Evolutionary conservation across 2,329 filamentous ascomycete species (phyloP), one percentile per base, ranked within the genome.

Genomic region (Emericellopsis cladophorae): DNA sequence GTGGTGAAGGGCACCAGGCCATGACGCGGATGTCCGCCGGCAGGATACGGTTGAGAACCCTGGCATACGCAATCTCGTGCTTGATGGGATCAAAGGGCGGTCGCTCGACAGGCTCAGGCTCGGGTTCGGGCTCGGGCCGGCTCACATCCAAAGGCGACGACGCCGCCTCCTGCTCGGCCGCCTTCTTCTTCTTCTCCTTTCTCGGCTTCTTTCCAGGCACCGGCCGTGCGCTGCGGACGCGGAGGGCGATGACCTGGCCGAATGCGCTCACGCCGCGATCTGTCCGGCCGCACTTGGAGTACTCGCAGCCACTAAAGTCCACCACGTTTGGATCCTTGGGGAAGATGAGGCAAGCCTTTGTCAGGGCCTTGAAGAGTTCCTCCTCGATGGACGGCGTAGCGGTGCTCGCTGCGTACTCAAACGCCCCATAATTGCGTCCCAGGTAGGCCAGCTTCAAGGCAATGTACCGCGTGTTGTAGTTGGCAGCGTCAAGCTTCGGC

Each of bases 201-300:
- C 22, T 41, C 14, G 16, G 40, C 36, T 18, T 42, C 39, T 48
- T 53, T 42, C 51, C 54, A 3, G 61, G 61, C 40, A 81, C 54
- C 1, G 86, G 86, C 48, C 74, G 67, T 51, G 83, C 84, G 60
- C 89, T 95, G 55, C 90, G 72, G 14, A 98, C 80, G 42, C 82
- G 68, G 33, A 98, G 64, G 1, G 80, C 84, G 53, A 98, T 79
- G 43, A 98, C 92, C 65, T 98, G 92, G 0, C 92, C 92, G 64
- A 98, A 98, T 4, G 92, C 89, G 60, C 88, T 95, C 31, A 98
- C 92, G 11, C 92, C 92, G 41, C 79, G 73, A 57, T 98, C 92
- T 15, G 92, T 98, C 46, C 92, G 73, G 2, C 92, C 92, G 54
- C 90, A 95, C 60, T 98, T 98, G 31, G 84, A 88, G 60, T 96